These are phyloP conservation scores for Jatropha curcas DNA, from an alignment of 345 rosid species.

Conservation along the genomic window DNA sequence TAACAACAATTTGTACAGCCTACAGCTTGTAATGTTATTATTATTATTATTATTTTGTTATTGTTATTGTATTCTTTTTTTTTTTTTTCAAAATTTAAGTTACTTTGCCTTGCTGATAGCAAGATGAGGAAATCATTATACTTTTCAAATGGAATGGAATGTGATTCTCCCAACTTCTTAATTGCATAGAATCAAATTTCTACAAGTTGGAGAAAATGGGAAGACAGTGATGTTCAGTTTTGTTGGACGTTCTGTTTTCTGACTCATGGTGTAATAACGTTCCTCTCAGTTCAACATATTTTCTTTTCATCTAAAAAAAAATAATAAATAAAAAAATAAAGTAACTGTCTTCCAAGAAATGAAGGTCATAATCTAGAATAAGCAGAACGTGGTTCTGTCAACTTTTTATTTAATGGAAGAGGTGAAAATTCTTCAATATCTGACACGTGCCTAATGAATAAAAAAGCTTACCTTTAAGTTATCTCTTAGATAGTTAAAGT, in stretches of 20 bases:
- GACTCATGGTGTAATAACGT: no score
- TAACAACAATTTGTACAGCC: background rate
- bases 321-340: no score
- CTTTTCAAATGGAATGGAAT: background rate
- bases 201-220: background rate
- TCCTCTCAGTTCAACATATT: no score
- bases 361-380: slow-evolving; percentile 12
- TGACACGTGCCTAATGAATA: background rate
- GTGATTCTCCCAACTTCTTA: background rate
- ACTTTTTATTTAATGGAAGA: background rate
- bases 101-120: background rate
- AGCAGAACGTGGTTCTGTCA: slow-evolving; percentile 1
- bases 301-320: no score
- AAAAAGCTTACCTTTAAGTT: background rate
- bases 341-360: background rate
- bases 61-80: no score
- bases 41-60: no score
- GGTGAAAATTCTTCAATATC: background rate
- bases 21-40: background rate
- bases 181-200: background rate
- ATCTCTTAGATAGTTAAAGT: background rate
- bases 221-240: background rate
- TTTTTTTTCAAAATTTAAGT: background rate
- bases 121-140: background rate
- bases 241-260: no score